Base-by-base conservation (phyloP, 345 rosid genomes). In the Brassica incana region DNA sequence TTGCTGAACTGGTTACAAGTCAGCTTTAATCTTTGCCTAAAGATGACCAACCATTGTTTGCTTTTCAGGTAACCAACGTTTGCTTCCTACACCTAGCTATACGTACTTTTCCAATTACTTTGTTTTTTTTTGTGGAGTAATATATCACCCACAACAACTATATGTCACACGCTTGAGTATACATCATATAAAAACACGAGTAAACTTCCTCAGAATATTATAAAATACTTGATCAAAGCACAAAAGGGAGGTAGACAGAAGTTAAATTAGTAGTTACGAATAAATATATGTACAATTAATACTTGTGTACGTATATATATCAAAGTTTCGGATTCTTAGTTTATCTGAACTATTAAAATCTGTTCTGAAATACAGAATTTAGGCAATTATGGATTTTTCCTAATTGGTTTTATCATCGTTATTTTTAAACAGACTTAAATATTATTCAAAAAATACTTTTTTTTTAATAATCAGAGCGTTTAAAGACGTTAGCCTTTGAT, bases 31-130 rank as follows among this genome's bases (percentile, higher is more conserved):
- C 54, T 48, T 64, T 81, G 62, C 79, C 43, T 3, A 71, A 78
- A 68, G 85, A 83, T 36, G 86, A 88, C 75, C 86, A 84, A 78
- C 98, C 92, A 10, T 82, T 94, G 15, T 81, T 83, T 82, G 75
- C 82, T 50, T 11, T 94, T 25, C 98, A 94, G 95, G 98, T 94
- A 81, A 62, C 25, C 6, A 72, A 6, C 2, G 15, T 32, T 59
- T 76, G 2, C 12, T 59, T 2, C 8, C 1, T 20, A 61, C 61
- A 8, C 11, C 14, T 50, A 25, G 27, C 27, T 25, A 25, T 25
- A 40, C 11, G 11, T 14, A 50, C 2, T 8, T 33, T 14, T 33
- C 27, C 35, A 76, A 3, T 9, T 5, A 30, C 40, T 5, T 62
- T 63, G 6, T 11, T 70, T 30, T 30, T n/a, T 70, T 15, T 30